Base-by-base conservation (phyloP, 164 flowering plant species). In the Akebia trifoliata region DNA sequence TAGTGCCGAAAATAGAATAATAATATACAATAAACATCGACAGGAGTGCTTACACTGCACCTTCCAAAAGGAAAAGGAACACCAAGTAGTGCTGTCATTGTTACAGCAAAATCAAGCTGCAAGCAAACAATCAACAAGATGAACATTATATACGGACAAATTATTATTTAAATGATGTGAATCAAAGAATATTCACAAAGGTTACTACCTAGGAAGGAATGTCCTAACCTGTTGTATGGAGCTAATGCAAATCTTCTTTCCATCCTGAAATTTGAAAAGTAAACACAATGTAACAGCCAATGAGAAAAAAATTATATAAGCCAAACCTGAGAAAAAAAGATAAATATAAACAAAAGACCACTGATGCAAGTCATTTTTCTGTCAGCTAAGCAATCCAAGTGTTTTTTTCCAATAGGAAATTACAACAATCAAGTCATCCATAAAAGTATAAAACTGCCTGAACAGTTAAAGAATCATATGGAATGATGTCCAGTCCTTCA, bases 1-100 rank as follows among this genome's bases (percentile, higher is more conserved):
- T 15, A 8, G 32, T 3, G 37, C 36, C 37, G 24, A 31, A 31
- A n/a, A 31, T 30, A 2, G 38, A 11, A 18, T 17, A 15, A 24
- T 2, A 31, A 8, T 50, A 50, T 8, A 24, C 11, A 11, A 26
- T 47, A 2, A 55, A 37, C 32, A 57, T 43, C 50, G 36, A 60
- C 8, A 51, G 49, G 57, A 74, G n/a, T 75, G 79, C 79, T 81
- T 83, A 78, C 75, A 68, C 74, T 64, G 74, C 82, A 94, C 99
- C 99, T 94, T 88, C 99, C 99, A 69, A 79, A 94, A 61, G 99
- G 97, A 79, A 87, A 87, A 20, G 97, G 95, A 63, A 94, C 54
- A 18, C 90, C 99, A 70, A 94, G 85, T 74, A 94, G 61, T 0
- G 99, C 86, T 51, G 95, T 78, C 25, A 94, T 58, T 28, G 99